Evolutionary conservation across 2,329 filamentous ascomycete genomes (phyloP).

Genomic region (Pseudogymnoascus sp.): DNA sequence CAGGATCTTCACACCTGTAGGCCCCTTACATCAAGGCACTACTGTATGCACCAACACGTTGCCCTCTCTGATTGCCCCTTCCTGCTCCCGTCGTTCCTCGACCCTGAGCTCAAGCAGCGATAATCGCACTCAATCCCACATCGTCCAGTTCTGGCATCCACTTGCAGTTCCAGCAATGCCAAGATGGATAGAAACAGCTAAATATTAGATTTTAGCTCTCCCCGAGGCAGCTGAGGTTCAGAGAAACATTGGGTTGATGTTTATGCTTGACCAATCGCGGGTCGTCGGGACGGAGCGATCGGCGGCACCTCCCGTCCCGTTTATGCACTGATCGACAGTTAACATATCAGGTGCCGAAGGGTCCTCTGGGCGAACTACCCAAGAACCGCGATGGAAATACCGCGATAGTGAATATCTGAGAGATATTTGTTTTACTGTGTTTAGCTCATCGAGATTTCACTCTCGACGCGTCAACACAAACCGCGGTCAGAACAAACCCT

Average conservation of each 20-base stretch:
- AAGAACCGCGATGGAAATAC: not conserved
- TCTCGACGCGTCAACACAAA: not conserved
- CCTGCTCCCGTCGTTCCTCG: not conserved
- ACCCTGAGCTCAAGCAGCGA: not conserved
- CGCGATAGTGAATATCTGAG: not conserved
- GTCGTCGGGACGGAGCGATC: not conserved
- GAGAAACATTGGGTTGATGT: not conserved
- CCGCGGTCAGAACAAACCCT: not conserved
- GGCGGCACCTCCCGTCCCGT: not conserved
- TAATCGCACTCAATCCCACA: not conserved
- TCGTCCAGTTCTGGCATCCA: not conserved
- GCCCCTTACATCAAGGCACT: not conserved
- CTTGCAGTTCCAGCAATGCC: not conserved
- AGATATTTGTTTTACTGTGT: not conserved
- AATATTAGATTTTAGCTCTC: not conserved
- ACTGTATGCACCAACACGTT: not conserved
- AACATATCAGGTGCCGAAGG: not conserved
- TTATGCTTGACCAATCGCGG: not conserved
- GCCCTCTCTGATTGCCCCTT: not conserved
- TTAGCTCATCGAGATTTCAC: not conserved
- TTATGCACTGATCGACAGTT: not conserved
- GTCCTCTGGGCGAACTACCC: not conserved
- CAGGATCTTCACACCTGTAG: not conserved
- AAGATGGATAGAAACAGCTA: not conserved
- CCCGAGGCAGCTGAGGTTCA: not conserved